Evolutionary conservation across 164 flowering plant species (phyloP).

Genomic region (Tetracentron sinense): DNA sequence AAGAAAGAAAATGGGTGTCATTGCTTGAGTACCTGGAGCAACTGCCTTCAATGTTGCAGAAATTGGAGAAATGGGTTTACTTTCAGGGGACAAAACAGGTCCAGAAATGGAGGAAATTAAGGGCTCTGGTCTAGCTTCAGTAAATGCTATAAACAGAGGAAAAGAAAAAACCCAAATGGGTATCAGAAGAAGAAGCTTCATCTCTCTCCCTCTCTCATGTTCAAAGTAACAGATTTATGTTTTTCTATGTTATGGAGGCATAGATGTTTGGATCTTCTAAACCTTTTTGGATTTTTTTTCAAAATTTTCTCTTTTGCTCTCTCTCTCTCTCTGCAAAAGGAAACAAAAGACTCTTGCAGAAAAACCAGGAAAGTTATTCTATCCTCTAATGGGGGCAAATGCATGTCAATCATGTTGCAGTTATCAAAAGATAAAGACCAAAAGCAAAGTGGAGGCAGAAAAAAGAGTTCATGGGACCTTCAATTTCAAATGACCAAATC

Average conservation of each 20-base stretch:
- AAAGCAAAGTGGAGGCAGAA: constrained; percentile 3
- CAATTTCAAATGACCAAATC: neutral
- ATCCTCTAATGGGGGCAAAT: neutral
- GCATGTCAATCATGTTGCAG: constrained; percentile 28
- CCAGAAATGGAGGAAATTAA: constrained; percentile 16
- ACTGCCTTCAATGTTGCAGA: constrained; percentile 32
- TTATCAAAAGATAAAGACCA: constrained; percentile 20
- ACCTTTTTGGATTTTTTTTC: neutral
- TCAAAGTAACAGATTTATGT: neutral
- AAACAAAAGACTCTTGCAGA: constrained; percentile 5
- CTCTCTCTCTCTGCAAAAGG: neutral
- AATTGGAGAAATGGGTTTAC: constrained; percentile 25
- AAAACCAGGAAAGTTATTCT: neutral
- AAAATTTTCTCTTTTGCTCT: neutral
- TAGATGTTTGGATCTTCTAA: constrained; percentile 9
- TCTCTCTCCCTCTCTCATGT: constrained; percentile 5
- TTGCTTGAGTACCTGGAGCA: constrained; percentile 44
- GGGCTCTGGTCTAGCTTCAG: constrained; percentile 24
- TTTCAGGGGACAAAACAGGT: constrained; percentile 21
- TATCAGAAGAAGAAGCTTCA: constrained; percentile 22
- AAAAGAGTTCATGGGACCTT: neutral
- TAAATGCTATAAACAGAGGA: neutral
- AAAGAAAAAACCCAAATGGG: constrained; percentile 19
- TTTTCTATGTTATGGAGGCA: neutral
- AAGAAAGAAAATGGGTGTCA: neutral